Conservation (phyloP, 352 stramenopile genomes). For the Globisporangium polare region DNA sequence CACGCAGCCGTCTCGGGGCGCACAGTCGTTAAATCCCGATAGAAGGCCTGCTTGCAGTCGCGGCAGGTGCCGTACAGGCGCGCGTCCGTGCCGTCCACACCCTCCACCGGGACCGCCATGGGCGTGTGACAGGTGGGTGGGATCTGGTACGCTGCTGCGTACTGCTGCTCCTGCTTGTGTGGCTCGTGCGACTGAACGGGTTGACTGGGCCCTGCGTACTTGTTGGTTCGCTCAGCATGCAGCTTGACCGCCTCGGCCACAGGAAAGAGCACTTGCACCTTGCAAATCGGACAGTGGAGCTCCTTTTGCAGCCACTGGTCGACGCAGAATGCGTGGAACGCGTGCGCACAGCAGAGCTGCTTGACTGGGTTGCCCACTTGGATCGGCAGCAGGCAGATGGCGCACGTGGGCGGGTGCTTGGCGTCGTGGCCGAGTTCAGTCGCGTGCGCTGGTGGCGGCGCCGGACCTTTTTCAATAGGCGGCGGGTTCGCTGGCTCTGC, state of each 20-base stretch:
- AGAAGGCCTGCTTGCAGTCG: slow-evolving; percentile 62
- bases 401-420: slow-evolving; percentile 30
- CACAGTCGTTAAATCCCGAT: slow-evolving; percentile 44
- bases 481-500: neutral
- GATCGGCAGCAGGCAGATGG: slow-evolving; percentile 33
- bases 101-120: slow-evolving; percentile 23
- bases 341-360: slow-evolving; percentile 47
- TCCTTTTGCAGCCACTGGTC: slow-evolving; percentile 46
- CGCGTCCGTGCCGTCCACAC: slow-evolving; percentile 35
- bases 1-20: slow-evolving; percentile 62
- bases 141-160: neutral
- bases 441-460: neutral
- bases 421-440: neutral
- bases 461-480: neutral
- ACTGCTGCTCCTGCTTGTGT: slow-evolving; percentile 5
- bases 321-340: slow-evolving; percentile 59
- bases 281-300: slow-evolving; percentile 53
- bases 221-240: slow-evolving; percentile 12
- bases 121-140: neutral
- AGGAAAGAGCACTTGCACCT: slow-evolving; percentile 58
- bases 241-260: slow-evolving; percentile 18
- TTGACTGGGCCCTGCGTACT: neutral
- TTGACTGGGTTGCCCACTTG: slow-evolving; percentile 40
- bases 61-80: slow-evolving; percentile 46
- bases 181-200: neutral